phyloP scores from a whole-genome alignment of 192 early-diverging fungal genomes.

The Podila minutissima region DNA sequence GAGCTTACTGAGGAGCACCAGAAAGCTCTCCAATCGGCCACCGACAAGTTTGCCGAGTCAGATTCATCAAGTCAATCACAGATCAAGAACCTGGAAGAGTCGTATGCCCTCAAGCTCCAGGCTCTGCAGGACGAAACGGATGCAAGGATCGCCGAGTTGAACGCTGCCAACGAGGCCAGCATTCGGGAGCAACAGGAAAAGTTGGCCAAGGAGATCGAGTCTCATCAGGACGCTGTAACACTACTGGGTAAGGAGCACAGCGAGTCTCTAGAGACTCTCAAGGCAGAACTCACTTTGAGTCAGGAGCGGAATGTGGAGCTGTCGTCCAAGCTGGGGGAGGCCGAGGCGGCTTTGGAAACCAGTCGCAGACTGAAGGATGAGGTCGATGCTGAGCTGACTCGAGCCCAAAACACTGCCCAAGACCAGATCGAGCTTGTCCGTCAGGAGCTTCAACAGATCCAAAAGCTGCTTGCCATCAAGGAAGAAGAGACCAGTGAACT shows the following conservation, averaged over 20 bases:
- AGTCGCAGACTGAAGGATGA: background rate
- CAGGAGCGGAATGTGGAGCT: too few species aligned
- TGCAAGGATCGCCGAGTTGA: slow-evolving; percentile 4
- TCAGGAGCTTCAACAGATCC: slow-evolving; percentile 31
- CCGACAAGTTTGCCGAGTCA: background rate
- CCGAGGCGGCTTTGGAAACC: too few species aligned
- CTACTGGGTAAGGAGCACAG: background rate
- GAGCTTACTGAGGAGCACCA: slow-evolving; percentile 19
- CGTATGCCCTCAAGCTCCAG: slow-evolving; percentile 33
- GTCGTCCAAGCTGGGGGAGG: too few species aligned
- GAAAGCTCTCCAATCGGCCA: slow-evolving; percentile 3
- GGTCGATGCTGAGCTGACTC: slow-evolving; percentile 4
- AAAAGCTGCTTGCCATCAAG: slow-evolving; percentile 15
- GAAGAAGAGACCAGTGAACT: slow-evolving; percentile 27
- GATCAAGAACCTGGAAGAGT: slow-evolving; percentile 25
- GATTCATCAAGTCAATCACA: slow-evolving; percentile 10
- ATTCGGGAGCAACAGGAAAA: slow-evolving; percentile 31
- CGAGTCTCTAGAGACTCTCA: background rate
- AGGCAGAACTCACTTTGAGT: background rate
- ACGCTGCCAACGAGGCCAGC: slow-evolving; percentile 14
- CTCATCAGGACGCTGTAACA: background rate
- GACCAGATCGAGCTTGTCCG: slow-evolving; percentile 15
- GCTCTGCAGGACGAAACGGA: slow-evolving; percentile 21
- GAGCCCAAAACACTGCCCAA: slow-evolving; percentile 2
- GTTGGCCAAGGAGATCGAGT: slow-evolving; percentile 6